These are phyloP conservation scores for Zychaea mexicana DNA, from an alignment of 371 early-diverging fungal genomes.

Conservation along the genomic window DNA sequence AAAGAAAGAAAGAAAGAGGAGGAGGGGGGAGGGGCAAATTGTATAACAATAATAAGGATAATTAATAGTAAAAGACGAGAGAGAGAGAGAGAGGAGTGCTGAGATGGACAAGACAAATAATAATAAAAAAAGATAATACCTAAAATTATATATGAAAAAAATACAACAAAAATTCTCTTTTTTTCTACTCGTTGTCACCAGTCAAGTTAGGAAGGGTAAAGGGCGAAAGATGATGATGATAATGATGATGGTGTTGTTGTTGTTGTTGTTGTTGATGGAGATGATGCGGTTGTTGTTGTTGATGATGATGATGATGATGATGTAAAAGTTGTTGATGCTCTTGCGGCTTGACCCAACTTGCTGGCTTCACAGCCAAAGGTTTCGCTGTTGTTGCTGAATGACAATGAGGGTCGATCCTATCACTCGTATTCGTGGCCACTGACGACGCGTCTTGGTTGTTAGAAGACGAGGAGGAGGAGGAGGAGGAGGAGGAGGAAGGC, in stretches of 20 bases:
- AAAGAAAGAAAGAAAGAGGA: too few species aligned
- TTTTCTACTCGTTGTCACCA: not conserved
- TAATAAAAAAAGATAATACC: not conserved
- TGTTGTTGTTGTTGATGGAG: too few species aligned
- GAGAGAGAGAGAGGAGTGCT: not conserved
- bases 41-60: too few species aligned
- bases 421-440: not conserved
- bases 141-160: too few species aligned
- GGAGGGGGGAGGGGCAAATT: too few species aligned
- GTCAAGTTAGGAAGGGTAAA: conserved; percentile 5
- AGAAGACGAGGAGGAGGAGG: not conserved
- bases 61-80: too few species aligned
- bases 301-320: not conserved
- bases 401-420: too few species aligned
- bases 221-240: not conserved
- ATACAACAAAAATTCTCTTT: not conserved
- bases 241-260: not conserved
- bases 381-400: not conserved
- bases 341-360: not conserved
- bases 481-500: not conserved
- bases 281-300: too few species aligned
- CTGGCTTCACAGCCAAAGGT: conserved; percentile 7
- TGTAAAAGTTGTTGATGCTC: not conserved
- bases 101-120: not conserved
- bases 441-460: not conserved